Conservation (phyloP, 805 yeast species). For the Sugiyamaella boreocaroliniensis region DNA sequence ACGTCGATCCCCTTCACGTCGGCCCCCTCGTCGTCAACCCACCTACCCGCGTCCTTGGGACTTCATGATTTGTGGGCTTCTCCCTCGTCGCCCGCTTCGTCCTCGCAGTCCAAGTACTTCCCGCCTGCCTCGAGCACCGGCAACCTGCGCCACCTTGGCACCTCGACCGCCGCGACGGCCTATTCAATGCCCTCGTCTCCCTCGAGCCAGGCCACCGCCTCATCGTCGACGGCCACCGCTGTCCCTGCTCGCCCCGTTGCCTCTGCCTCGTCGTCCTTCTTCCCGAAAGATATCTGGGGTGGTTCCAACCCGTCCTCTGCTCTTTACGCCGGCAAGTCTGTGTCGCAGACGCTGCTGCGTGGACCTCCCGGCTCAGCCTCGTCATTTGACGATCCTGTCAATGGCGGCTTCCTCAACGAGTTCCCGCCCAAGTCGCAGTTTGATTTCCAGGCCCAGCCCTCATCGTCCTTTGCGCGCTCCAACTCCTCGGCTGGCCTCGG, state of each 20-base stretch:
- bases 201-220: not conserved
- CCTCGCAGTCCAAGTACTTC: conserved; percentile 7
- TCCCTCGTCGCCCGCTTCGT: conserved; percentile 1
- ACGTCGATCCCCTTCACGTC: conserved; percentile 2
- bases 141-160: not conserved
- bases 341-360: not conserved
- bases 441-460: conserved; percentile 6
- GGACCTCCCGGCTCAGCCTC: not conserved
- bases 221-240: not conserved
- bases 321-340: not conserved
- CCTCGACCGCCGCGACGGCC: conserved; percentile 1
- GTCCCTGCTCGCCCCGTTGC: not conserved
- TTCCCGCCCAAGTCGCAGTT: conserved; percentile 7
- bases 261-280: conserved; percentile 1
- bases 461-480: conserved; percentile 12
- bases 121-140: conserved; percentile 1
- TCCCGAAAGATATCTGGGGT: conserved; percentile 2
- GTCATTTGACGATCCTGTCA: conserved; percentile 1
- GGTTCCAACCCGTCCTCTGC: not conserved
- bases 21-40: conserved; percentile 1
- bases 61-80: conserved; percentile 12
- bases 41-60: not conserved
- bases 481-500: conserved; percentile 10
- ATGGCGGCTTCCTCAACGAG: not conserved
- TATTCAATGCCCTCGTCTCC: conserved; percentile 4